Evolutionary conservation across 176 grass and related monocot genomes (phyloP).

Genomic region (Ensete glaucum): DNA sequence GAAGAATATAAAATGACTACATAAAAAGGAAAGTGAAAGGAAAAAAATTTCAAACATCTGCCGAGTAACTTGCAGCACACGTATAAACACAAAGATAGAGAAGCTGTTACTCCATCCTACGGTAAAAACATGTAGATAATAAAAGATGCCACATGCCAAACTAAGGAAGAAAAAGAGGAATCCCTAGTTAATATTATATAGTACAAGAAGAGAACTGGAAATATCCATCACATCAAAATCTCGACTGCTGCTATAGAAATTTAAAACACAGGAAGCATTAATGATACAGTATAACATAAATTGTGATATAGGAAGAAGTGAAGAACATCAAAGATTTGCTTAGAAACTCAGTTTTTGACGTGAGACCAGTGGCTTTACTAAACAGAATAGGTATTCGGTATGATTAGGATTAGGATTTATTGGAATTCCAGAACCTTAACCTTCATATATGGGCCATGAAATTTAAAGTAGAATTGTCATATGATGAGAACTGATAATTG

Average conservation of each 20-base stretch:
- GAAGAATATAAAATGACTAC: not conserved
- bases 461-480: not conserved
- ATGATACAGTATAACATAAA: not conserved
- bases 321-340: not conserved
- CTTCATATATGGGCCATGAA: not conserved
- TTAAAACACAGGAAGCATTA: not conserved
- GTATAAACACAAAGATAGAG: not conserved
- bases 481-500: not conserved
- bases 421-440: not conserved
- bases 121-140: too few species aligned
- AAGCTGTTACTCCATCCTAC: not conserved
- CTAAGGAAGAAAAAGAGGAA: not conserved
- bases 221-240: too few species aligned
- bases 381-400: not conserved
- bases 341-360: not conserved
- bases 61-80: not conserved
- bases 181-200: not conserved
- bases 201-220: too few species aligned
- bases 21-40: not conserved
- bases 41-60: not conserved
- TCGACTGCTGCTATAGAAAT: too few species aligned
- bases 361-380: not conserved
- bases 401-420: not conserved
- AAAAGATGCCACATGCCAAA: not conserved
- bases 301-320: not conserved